Evolutionary conservation across 257 asterid species (phyloP).

Genomic region (Ilex aquifolium): DNA sequence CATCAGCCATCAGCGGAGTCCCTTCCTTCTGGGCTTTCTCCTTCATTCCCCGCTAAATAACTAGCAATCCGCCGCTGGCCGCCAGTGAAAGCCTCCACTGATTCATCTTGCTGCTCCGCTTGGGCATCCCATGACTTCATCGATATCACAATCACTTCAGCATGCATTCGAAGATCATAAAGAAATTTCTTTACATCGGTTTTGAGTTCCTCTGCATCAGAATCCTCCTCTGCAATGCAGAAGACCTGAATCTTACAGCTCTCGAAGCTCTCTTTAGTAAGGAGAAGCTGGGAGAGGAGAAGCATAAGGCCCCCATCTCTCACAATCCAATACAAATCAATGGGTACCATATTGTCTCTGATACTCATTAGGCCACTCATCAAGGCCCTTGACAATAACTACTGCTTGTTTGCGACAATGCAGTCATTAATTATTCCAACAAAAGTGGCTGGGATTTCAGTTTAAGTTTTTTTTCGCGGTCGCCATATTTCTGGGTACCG

Average conservation of each 20-base stretch:
- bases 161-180: slow-evolving; percentile 94
- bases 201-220: slow-evolving; percentile 87
- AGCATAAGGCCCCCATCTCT: slow-evolving; percentile 98
- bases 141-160: slow-evolving; percentile 87
- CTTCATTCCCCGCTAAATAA: slow-evolving; percentile 55
- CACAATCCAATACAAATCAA: slow-evolving; percentile 94
- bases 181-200: slow-evolving; percentile 88
- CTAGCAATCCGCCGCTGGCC: slow-evolving; percentile 62
- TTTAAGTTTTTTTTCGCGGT: slow-evolving; percentile 77
- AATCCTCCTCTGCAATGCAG: slow-evolving; percentile 95
- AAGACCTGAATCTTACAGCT: slow-evolving; percentile 96
- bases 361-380: slow-evolving; percentile 98
- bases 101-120: slow-evolving; percentile 69
- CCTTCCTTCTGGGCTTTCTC: slow-evolving; percentile 53
- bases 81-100: slow-evolving; percentile 64
- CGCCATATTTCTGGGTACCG: slow-evolving; percentile 99
- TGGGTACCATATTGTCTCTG: slow-evolving; percentile 89
- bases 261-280: slow-evolving; percentile 87
- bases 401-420: slow-evolving; percentile 95
- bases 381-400: slow-evolving; percentile 91
- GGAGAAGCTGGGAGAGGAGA: slow-evolving; percentile 90
- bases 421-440: slow-evolving; percentile 92
- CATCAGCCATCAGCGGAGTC: slow-evolving; percentile 62
- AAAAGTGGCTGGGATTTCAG: slow-evolving; percentile 81
- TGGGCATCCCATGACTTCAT: slow-evolving; percentile 91